A percentile compares a stretch with the other conserved stretches of the same genome.
Evolutionary conservation across 2,329 filamentous ascomycete genomes (phyloP).

Genomic region (Botryotinia narcissicola): DNA sequence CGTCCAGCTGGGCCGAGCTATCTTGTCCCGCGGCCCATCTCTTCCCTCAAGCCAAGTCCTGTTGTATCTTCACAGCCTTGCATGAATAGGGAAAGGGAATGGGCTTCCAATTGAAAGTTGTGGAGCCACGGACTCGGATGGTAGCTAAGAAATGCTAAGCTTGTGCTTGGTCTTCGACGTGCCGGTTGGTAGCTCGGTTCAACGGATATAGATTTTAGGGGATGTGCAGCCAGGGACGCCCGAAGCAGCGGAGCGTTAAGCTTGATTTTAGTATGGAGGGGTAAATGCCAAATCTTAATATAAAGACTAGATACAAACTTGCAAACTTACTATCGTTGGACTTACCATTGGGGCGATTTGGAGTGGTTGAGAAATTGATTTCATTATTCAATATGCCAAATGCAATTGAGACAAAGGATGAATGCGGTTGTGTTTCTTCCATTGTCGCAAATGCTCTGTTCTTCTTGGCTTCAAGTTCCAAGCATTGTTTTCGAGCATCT

Average conservation of each 20-base stretch:
- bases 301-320: not conserved
- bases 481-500: constrained; percentile 1
- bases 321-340: not conserved
- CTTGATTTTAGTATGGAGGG: not conserved
- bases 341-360: not conserved
- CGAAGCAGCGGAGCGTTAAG: not conserved
- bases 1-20: constrained; percentile 15
- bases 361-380: not conserved
- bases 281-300: not conserved
- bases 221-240: not conserved
- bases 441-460: constrained; percentile 3
- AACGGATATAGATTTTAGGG: constrained; percentile 12
- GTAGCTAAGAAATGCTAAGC: constrained; percentile 9
- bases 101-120: constrained; percentile 8
- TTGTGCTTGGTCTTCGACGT: constrained; percentile 15
- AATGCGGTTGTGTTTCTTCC: constrained; percentile 11
- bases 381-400: constrained; percentile 9
- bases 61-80: constrained; percentile 11
- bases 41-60: constrained; percentile 1
- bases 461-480: not conserved
- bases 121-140: constrained; percentile 9
- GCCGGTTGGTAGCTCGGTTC: constrained; percentile 19
- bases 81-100: constrained; percentile 11
- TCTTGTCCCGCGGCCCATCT: constrained; percentile 17
- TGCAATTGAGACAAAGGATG: constrained; percentile 13